Conservation (phyloP, 768 basidiomycete species). For the Lactarius deliciosus region DNA sequence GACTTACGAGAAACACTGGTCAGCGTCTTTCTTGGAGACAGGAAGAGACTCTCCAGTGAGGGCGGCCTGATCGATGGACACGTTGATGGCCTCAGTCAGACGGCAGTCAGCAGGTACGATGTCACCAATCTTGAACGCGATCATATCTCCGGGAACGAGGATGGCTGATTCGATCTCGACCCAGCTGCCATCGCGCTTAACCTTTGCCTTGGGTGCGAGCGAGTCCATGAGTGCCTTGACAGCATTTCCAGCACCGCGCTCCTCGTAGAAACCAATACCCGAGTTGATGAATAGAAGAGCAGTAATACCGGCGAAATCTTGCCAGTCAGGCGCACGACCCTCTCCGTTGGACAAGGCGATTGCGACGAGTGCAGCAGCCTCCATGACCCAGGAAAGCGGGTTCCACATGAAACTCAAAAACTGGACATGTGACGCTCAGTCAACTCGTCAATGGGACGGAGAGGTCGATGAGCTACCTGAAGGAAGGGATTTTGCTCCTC, state of each 20-base stretch:
- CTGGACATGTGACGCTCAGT: constrained; percentile 38
- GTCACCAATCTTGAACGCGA: constrained; percentile 99
- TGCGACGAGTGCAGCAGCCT: constrained; percentile 90
- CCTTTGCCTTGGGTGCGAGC: constrained; percentile 95
- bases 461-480: constrained; percentile 11
- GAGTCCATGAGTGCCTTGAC: constrained; percentile 99
- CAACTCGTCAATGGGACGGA: not conserved
- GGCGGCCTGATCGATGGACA: constrained; percentile 97
- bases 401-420: constrained; percentile 99
- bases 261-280: constrained; percentile 97
- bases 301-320: constrained; percentile 96
- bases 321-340: constrained; percentile 86
- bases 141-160: constrained; percentile 93
- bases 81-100: constrained; percentile 94
- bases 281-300: constrained; percentile 93
- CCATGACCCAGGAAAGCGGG: constrained; percentile 99
- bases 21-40: constrained; percentile 85
- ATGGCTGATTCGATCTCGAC: constrained; percentile 84
- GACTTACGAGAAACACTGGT: constrained; percentile 97
- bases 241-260: constrained; percentile 95
- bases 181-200: constrained; percentile 85
- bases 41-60: constrained; percentile 97
- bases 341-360: constrained; percentile 96
- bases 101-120: constrained; percentile 98
- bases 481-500: constrained; percentile 88